phyloP scores from a whole-genome alignment of 495 filamentous ascomycete genomes.

The Geoglossum glabrum region DNA sequence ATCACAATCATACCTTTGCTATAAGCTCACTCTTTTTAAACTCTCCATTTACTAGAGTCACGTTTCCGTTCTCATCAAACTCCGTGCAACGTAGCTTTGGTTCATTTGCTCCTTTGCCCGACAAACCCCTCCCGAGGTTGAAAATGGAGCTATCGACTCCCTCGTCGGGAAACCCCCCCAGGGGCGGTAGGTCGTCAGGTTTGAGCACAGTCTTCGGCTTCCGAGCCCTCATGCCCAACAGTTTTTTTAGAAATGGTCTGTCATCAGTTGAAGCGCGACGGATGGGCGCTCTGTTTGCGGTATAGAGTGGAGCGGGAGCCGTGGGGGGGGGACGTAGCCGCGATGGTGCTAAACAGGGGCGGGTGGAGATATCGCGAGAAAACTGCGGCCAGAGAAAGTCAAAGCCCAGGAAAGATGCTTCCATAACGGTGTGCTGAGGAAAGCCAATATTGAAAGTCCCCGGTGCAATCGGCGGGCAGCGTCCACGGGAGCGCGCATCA shows the following conservation, averaged over 20 bases:
- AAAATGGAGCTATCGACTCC: slow-evolving; percentile 30
- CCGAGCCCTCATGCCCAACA: slow-evolving; percentile 27
- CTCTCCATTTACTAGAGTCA: slow-evolving; percentile 86
- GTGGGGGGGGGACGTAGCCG: not conserved
- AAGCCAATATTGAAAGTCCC: not conserved
- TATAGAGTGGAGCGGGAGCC: too few species aligned
- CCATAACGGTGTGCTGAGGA: not conserved
- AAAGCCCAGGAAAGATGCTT: not conserved
- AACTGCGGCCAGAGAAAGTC: not conserved
- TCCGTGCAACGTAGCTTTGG: slow-evolving; percentile 79
- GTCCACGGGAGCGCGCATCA: not conserved
- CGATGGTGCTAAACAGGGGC: not conserved
- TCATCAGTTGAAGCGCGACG: not conserved
- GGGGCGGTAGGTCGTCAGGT: slow-evolving; percentile 16
- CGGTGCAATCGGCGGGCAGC: not conserved
- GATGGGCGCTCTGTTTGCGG: not conserved
- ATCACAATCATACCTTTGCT: slow-evolving; percentile 45
- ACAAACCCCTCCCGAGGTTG: slow-evolving; percentile 37
- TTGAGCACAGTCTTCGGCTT: slow-evolving; percentile 12
- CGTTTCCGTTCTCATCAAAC: slow-evolving; percentile 80
- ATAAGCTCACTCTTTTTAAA: slow-evolving; percentile 95
- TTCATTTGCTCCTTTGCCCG: slow-evolving; percentile 57
- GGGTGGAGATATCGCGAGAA: not conserved
- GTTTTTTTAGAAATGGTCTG: slow-evolving; percentile 28
- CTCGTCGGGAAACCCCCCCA: slow-evolving; percentile 26